A percentile compares a stretch with the other conserved stretches of the same genome.
phyloP scores from a whole-genome alignment of 352 stramenopile species.

The Nothophytophthora sp. region DNA sequence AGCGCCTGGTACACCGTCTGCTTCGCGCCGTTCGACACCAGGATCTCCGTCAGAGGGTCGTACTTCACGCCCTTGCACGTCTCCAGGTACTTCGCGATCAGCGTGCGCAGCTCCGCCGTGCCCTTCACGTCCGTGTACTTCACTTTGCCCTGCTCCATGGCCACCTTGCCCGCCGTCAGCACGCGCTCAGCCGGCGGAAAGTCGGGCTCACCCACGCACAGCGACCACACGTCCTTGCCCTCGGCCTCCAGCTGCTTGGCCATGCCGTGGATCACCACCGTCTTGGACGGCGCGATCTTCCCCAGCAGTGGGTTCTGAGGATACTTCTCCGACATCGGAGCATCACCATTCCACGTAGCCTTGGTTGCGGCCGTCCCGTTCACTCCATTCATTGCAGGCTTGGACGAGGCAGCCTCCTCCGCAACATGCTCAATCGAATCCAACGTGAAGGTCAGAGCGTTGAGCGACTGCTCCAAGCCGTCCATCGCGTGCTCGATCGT shows the following conservation, averaged over 20 bases:
- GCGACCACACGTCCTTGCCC: constrained; percentile 89
- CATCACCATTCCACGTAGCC: no score
- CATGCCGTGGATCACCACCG: constrained; percentile 93
- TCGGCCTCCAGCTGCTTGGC: constrained; percentile 97
- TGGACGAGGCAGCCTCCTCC: no score
- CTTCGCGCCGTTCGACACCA: constrained; percentile 97
- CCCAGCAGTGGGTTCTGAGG: constrained; percentile 81
- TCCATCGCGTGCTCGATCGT: constrained; percentile 52
- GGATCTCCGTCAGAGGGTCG: constrained; percentile 89
- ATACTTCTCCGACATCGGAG: constrained; percentile 54
- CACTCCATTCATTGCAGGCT: no score
- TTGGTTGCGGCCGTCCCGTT: no score
- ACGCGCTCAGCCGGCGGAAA: constrained; percentile 91
- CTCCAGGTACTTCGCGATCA: constrained; percentile 91
- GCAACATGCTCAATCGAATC: no score
- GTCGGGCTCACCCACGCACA: constrained; percentile 97
- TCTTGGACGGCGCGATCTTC: constrained; percentile 90
- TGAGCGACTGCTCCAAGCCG: no score
- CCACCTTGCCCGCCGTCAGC: constrained; percentile 86
- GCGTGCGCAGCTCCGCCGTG: constrained; percentile 82
- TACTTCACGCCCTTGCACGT: constrained; percentile 92
- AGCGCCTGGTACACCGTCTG: constrained; percentile 95
- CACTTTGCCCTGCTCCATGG: constrained; percentile 79
- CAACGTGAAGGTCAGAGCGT: no score
- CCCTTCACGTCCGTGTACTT: constrained; percentile 96